A percentile compares a stretch with the other conserved stretches of the same genome.
Evolutionary conservation across 805 yeast species (phyloP).

Genomic region (Nakazawaea peltata): DNA sequence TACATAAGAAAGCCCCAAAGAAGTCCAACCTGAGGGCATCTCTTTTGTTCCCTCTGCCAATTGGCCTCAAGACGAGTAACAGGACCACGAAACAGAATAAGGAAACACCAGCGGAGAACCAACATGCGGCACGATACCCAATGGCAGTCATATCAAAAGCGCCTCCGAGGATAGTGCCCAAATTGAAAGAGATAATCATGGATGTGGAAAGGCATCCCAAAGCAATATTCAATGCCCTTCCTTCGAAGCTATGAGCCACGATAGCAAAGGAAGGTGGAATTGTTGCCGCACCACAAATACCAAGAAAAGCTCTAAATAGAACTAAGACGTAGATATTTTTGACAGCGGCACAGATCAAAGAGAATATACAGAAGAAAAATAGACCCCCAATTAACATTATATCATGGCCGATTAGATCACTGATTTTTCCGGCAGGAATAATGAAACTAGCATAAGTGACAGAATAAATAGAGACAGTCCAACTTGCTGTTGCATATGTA

Average conservation of each 20-base stretch:
- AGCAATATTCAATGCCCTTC: constrained; percentile 15
- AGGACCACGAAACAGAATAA: constrained; percentile 15
- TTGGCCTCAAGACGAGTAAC: constrained; percentile 21
- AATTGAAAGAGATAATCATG: constrained; percentile 24
- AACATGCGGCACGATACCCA: constrained; percentile 32
- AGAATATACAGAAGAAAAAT: constrained; percentile 15
- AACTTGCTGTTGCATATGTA: not conserved
- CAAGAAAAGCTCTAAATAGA: constrained; percentile 29
- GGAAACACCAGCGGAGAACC: constrained; percentile 22
- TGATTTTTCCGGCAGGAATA: constrained; percentile 25
- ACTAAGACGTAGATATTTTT: constrained; percentile 22
- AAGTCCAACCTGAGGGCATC: constrained; percentile 24
- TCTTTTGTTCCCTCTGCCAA: constrained; percentile 13
- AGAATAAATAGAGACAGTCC: not conserved
- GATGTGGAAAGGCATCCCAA: constrained; percentile 19
- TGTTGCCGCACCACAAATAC: constrained; percentile 24
- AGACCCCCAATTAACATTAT: constrained; percentile 12
- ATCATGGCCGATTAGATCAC: constrained; percentile 26
- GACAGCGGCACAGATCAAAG: constrained; percentile 22
- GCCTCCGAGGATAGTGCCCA: constrained; percentile 36
- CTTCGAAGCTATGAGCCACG: constrained; percentile 10
- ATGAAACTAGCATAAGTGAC: constrained; percentile 14
- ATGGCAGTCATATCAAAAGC: constrained; percentile 28
- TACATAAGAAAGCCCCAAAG: constrained; percentile 24
- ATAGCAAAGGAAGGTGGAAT: constrained; percentile 26